Conservation (phyloP, 306 rosid species). For the Sesbania bispinosa region DNA sequence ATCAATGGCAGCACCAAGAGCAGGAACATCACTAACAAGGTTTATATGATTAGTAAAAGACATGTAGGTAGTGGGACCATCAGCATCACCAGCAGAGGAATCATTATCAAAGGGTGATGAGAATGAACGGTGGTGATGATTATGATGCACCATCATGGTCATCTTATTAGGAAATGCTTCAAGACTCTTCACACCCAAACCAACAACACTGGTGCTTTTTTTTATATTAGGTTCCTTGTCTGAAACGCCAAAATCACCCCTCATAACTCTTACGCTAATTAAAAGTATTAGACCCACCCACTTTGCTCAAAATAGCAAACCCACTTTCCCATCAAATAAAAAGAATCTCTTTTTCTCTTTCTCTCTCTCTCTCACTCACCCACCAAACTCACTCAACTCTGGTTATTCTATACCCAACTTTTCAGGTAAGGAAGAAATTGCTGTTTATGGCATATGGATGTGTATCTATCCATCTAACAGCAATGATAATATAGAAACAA, state of each 20-base stretch:
- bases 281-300: no score
- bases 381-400: neutral
- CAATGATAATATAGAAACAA: no score
- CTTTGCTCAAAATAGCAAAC: no score
- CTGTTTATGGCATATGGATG: no score
- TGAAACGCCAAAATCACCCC: constrained; percentile 39
- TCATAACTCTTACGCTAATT: no score
- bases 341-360: no score
- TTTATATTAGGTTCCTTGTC: constrained; percentile 24
- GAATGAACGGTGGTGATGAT: constrained; percentile 55
- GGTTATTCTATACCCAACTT: no score
- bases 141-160: constrained; percentile 34
- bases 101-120: constrained; percentile 32
- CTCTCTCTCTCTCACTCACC: no score
- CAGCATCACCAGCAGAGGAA: constrained; percentile 31
- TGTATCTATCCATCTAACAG: no score
- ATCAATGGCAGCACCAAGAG: constrained; percentile 1
- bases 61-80: constrained; percentile 67
- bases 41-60: constrained; percentile 29
- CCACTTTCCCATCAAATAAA: constrained; percentile 5
- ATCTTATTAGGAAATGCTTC: no score
- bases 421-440: neutral
- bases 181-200: constrained; percentile 38
- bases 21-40: constrained; percentile 14
- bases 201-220: constrained; percentile 16